Evolutionary conservation across 768 basidiomycete species (phyloP), one percentile per base, ranked within the genome.

Genomic region (Lactarius psammicola): DNA sequence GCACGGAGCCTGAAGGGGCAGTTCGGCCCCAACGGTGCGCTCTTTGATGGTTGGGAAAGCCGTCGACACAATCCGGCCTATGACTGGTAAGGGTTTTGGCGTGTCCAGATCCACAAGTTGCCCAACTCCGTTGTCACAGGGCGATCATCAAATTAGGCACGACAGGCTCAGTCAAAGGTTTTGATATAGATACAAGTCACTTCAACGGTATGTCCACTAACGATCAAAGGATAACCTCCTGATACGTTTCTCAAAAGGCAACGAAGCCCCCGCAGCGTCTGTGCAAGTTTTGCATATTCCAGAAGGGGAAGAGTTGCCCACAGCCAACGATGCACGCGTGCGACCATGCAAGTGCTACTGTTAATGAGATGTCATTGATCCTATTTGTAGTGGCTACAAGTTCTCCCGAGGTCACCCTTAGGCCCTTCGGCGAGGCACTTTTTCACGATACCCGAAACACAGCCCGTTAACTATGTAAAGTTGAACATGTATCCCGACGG

Each of bases 401-500:
- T 97, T 59, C 82, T 98, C 20, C 89, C 94, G 0, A 86, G 80
- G 71, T 85, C 87, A 7, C 77, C 84, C 53, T 81, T 98, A 31
- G 91, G 92, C 3, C 96, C 97, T 9, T 86, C 83, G 68, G 87
- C 89, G n/a, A 83, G 89, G 61, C 97, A 99, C 75, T 81, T 98
- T 38, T 98, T 98, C 82, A 84, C 84, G 65, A 81, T 95, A 49
- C 73, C 85, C 18, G 73, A 79, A 15, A 84, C 85, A 0, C 63
- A 74, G 2, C 73, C 76, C 15, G 81, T 83, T 63, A 95, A 88
- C 68, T 90, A 89, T 75, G 87, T 99, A 65, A 97, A 92, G 76
- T 85, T 99, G 28, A 87, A 89, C 70, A 95, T 96, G 85, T 94
- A 94, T 77, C 97, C 97, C 3, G 97, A 99, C 72, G 97, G 97